Evolutionary conservation across 75 land plant genomes (phyloP).

Genomic region (Ceratopteris richardii): DNA sequence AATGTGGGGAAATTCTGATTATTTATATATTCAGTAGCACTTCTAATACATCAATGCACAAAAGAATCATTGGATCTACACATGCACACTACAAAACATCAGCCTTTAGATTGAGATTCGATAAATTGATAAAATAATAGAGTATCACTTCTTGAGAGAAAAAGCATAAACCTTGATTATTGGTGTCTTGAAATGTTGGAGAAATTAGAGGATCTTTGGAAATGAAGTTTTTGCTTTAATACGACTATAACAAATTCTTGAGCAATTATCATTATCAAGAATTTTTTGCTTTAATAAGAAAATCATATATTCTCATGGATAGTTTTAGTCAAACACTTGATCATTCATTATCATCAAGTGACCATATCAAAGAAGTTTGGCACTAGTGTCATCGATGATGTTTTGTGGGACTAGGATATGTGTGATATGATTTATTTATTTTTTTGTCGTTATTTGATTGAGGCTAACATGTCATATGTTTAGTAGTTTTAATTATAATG

Average conservation of each 20-base stretch:
- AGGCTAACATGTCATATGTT: slow-evolving; percentile 87
- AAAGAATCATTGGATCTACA: too few relatives aligned
- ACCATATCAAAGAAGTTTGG: slow-evolving; percentile 83
- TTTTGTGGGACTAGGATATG: slow-evolving; percentile 89
- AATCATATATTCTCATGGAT: background rate
- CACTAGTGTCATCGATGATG: slow-evolving; percentile 57
- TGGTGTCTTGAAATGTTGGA: slow-evolving; percentile 92
- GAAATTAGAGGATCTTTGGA: slow-evolving; percentile 75
- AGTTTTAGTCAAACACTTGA: slow-evolving; percentile 44
- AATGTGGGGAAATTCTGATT: too few relatives aligned
- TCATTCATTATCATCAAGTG: slow-evolving; percentile 99
- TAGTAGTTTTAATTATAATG: slow-evolving; percentile 81
- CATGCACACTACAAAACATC: too few relatives aligned
- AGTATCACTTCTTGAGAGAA: too few relatives aligned
- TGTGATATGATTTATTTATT: slow-evolving; percentile 74
- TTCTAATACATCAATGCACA: too few relatives aligned
- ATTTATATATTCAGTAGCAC: too few relatives aligned
- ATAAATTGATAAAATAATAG: too few relatives aligned
- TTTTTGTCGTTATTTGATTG: slow-evolving; percentile 74
- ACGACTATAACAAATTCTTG: slow-evolving; percentile 88
- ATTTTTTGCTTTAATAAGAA: background rate
- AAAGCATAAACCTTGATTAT: slow-evolving; percentile 93
- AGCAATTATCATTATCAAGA: background rate
- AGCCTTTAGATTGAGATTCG: too few relatives aligned
- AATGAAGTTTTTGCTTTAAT: too few relatives aligned